A percentile compares a stretch with the other conserved stretches of the same genome.
Conservation (phyloP, 2,329 filamentous ascomycete genomes). For the Aureobasidium subglaciale region DNA sequence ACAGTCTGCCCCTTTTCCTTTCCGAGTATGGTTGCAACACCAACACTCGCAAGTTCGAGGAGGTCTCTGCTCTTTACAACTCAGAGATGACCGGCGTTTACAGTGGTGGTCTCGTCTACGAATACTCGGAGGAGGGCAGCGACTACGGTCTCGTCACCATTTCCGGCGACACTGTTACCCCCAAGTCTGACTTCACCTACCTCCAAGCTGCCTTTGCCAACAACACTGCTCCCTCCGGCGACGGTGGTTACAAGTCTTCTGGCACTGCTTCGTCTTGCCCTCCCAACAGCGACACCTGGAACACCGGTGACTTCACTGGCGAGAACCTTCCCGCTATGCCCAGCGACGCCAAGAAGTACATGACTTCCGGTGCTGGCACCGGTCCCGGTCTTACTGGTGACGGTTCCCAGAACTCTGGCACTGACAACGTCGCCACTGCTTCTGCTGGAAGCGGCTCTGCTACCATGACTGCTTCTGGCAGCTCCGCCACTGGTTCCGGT, state of each 20-base stretch:
- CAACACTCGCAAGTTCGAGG: slow-evolving; percentile 73
- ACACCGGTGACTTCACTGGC: slow-evolving; percentile 43
- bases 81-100: slow-evolving; percentile 80
- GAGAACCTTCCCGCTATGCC: slow-evolving; percentile 51
- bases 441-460: slow-evolving; percentile 44
- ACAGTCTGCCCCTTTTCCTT: slow-evolving; percentile 85
- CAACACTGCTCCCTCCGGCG: slow-evolving; percentile 46
- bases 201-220: slow-evolving; percentile 46
- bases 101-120: slow-evolving; percentile 93
- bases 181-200: slow-evolving; percentile 57
- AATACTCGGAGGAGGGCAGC: slow-evolving; percentile 77
- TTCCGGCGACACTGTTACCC: slow-evolving; percentile 44
- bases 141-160: slow-evolving; percentile 74
- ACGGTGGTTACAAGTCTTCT: slow-evolving; percentile 53
- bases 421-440: slow-evolving; percentile 42
- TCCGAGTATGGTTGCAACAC: slow-evolving; percentile 90
- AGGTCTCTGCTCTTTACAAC: slow-evolving; percentile 73
- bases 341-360: slow-evolving; percentile 46
- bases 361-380: slow-evolving; percentile 51
- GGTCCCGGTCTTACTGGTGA: slow-evolving; percentile 49
- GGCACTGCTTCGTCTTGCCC: slow-evolving; percentile 50
- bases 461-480: slow-evolving; percentile 30
- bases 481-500: slow-evolving; percentile 23
- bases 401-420: slow-evolving; percentile 51
- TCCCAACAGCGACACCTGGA: slow-evolving; percentile 46